A percentile compares a stretch with the other conserved stretches of the same genome.
Evolutionary conservation across 768 basidiomycete species (phyloP).

Genomic region (Xerocomellus intermedius): DNA sequence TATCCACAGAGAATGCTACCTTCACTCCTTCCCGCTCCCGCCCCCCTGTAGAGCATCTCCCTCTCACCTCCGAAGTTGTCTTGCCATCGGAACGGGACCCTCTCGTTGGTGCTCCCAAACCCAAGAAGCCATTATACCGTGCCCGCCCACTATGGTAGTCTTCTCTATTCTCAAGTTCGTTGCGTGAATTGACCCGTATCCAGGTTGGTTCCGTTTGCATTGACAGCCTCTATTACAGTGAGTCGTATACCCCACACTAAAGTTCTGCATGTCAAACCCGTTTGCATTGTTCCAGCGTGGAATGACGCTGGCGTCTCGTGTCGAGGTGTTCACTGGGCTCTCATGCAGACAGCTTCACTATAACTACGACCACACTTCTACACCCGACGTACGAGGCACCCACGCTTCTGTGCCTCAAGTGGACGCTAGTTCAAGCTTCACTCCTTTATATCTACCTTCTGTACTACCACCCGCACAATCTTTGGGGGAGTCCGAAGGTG

Average conservation of each 20-base stretch:
- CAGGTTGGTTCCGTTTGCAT: slow-evolving; percentile 73
- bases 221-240: slow-evolving; percentile 67
- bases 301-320: slow-evolving; percentile 74
- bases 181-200: slow-evolving; percentile 4
- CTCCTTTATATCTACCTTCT: slow-evolving; percentile 11
- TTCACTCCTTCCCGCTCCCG: slow-evolving; percentile 26
- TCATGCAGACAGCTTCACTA: slow-evolving; percentile 61
- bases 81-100: slow-evolving; percentile 34
- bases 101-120: slow-evolving; percentile 26
- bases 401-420: neutral
- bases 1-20: slow-evolving; percentile 32
- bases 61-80: slow-evolving; percentile 4
- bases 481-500: slow-evolving; percentile 21
- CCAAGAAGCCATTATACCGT: slow-evolving; percentile 49
- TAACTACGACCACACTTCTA: slow-evolving; percentile 39
- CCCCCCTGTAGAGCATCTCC: slow-evolving; percentile 20
- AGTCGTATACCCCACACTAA: slow-evolving; percentile 19
- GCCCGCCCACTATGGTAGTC: slow-evolving; percentile 47
- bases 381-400: neutral
- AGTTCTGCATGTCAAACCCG: neutral
- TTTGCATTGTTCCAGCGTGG: slow-evolving; percentile 53
- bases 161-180: neutral
- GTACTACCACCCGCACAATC: neutral
- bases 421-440: slow-evolving; percentile 9
- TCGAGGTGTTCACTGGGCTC: slow-evolving; percentile 77